Conservation (phyloP, 2,329 filamentous ascomycete species). For the Gaeumannomyces sp. region DNA sequence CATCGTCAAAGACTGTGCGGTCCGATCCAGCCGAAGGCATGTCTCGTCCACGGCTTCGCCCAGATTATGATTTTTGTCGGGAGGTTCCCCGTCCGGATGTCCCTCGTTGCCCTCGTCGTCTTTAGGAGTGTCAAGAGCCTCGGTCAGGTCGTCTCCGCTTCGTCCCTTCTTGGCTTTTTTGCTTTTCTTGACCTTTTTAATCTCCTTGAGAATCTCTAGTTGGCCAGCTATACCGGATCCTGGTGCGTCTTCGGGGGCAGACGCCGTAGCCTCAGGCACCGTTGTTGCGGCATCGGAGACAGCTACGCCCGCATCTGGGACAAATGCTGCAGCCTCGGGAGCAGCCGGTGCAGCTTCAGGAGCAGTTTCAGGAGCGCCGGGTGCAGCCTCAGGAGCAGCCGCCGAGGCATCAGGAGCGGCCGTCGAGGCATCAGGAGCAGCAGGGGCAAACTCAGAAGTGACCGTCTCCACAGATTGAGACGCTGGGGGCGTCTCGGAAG, state of each 20-base stretch:
- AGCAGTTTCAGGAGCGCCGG: too few relatives aligned
- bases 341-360: not conserved
- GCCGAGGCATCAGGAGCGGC: not conserved
- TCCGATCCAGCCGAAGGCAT: slow-evolving; percentile 45
- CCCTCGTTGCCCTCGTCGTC: slow-evolving; percentile 27
- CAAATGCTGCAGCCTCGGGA: not conserved
- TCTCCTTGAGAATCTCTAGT: not conserved
- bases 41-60: slow-evolving; percentile 36
- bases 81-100: slow-evolving; percentile 31
- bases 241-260: not conserved
- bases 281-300: too few relatives aligned
- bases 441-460: too few relatives aligned
- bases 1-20: slow-evolving; percentile 27
- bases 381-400: not conserved
- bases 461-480: not conserved
- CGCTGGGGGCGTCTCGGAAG: not conserved
- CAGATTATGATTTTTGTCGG: slow-evolving; percentile 32
- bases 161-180: slow-evolving; percentile 24
- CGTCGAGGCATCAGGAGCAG: not conserved
- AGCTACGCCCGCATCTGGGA: not conserved
- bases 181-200: slow-evolving; percentile 7
- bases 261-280: not conserved
- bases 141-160: slow-evolving; percentile 30
- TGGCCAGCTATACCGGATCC: not conserved
- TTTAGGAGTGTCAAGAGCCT: slow-evolving; percentile 14